Base-by-base conservation (phyloP, 2,329 filamentous ascomycete genomes). In the Fusarium oligoseptatum region DNA sequence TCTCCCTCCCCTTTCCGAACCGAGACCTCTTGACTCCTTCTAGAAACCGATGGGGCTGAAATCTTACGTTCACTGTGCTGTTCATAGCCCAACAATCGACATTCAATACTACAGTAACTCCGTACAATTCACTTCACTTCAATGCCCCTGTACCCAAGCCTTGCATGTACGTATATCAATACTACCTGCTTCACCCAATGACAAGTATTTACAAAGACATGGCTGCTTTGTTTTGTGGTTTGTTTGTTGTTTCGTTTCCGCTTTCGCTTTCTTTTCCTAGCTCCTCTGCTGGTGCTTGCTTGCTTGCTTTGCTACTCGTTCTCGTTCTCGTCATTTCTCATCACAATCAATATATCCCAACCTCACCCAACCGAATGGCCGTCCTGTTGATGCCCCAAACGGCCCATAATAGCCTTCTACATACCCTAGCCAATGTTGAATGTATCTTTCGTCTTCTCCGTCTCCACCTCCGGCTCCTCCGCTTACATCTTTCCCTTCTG, bases 361-460 rank as follows among this genome's bases (percentile, higher is more conserved):
- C 41, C 43, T 58, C 50, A 41, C 64, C 68, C 64, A 72, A 62
- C 24, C 60, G 61, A 45, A 61, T 74, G 58, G 61, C 60, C 27
- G 60, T 60, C 43, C 74, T 32, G 52, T 72, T 29, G 6, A 66
- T 36, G 64, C 65, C 66, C 34, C 36, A 41, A 24, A 61, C 37
- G 17, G 60, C 39, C 20, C 60, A 55, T 60, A 64, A 41, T 67
- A 70, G 60, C 22, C 60, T 68, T 73, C 63, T 78, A 75, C 50
- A 72, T 71, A 62, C 66, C 60, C 57, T 71, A 60, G 57, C 39
- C 62, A 71, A 73, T 76, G 71, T 74, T 75, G 72, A 77, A 76
- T 76, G 55, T 62, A 63, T 61, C 20, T 45, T 62, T 34, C 61
- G 63, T 57, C 63, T 50, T 32, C 36, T 58, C 37, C 48, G 34